Conservation (phyloP, 768 basidiomycete species). For the Calocybe cyanea region DNA sequence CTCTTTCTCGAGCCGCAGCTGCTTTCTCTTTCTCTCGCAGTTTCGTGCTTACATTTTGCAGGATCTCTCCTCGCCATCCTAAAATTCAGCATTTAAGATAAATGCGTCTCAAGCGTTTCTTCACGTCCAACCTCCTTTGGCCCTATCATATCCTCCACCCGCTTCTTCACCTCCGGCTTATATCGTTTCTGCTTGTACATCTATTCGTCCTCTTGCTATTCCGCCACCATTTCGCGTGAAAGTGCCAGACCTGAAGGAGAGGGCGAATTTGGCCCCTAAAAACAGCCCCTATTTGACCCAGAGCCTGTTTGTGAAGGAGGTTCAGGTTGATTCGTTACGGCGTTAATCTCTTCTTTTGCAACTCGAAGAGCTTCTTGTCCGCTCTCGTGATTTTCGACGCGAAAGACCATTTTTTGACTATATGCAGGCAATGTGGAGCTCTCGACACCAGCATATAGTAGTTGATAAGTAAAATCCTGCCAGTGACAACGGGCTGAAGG, state of each 20-base stretch:
- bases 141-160: constrained; percentile 73
- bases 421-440: constrained; percentile 53
- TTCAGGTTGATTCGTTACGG: constrained; percentile 39
- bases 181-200: constrained; percentile 64
- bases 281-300: constrained; percentile 31
- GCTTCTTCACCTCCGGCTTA: constrained; percentile 59
- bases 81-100: constrained; percentile 8
- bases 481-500: too few relatives aligned
- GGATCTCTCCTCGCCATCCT: constrained; percentile 78
- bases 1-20: constrained; percentile 56
- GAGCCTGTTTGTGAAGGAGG: constrained; percentile 16
- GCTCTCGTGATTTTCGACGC: constrained; percentile 59
- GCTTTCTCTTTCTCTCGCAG: constrained; percentile 44
- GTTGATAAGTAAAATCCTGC: too few relatives aligned
- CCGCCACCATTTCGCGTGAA: constrained; percentile 58
- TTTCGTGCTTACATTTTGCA: constrained; percentile 53
- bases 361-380: constrained; percentile 56
- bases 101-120: constrained; percentile 82
- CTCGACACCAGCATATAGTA: constrained; percentile 65
- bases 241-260: constrained; percentile 65
- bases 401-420: constrained; percentile 84
- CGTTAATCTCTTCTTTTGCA: constrained; percentile 58
- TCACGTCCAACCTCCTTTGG: constrained; percentile 82
- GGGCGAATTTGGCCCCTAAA: constrained; percentile 68
- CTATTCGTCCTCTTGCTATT: constrained; percentile 49